phyloP scores from a whole-genome alignment of 2,329 filamentous ascomycete species.

The Calonectria crousiana region DNA sequence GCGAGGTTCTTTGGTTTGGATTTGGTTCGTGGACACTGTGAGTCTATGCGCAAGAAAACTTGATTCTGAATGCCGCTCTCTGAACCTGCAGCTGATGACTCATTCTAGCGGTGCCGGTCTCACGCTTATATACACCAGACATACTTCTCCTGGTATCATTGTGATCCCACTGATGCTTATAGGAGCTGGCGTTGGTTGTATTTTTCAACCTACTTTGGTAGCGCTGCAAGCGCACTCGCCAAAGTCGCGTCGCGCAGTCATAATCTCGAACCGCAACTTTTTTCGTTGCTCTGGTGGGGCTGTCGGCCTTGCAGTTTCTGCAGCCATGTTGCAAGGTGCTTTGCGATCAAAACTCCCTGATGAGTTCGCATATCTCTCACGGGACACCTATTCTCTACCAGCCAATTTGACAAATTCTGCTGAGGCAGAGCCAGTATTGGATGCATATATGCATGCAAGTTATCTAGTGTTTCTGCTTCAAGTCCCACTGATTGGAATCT shows the following conservation, averaged over 20 bases:
- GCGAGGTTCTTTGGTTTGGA: slow-evolving; percentile 65
- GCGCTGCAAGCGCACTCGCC: slow-evolving; percentile 69
- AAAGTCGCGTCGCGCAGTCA: slow-evolving; percentile 69
- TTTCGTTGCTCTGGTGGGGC: slow-evolving; percentile 68
- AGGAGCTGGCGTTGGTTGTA: slow-evolving; percentile 65
- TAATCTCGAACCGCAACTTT: slow-evolving; percentile 73
- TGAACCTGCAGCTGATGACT: background rate
- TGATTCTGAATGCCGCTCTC: background rate
- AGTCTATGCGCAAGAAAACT: slow-evolving; percentile 5
- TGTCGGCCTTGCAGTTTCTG: slow-evolving; percentile 69
- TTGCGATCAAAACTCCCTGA: slow-evolving; percentile 43
- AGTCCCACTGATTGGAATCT: slow-evolving; percentile 8
- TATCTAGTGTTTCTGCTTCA: slow-evolving; percentile 14
- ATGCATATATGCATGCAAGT: slow-evolving; percentile 22
- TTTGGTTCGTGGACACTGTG: slow-evolving; percentile 52
- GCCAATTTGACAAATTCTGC: background rate
- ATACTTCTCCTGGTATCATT: slow-evolving; percentile 61
- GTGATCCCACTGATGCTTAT: slow-evolving; percentile 59
- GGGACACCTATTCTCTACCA: slow-evolving; percentile 12
- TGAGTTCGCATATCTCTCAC: slow-evolving; percentile 3
- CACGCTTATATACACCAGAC: slow-evolving; percentile 60
- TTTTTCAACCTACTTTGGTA: slow-evolving; percentile 63
- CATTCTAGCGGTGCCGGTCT: slow-evolving; percentile 60
- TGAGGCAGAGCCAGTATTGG: background rate
- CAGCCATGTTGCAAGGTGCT: slow-evolving; percentile 57